A percentile compares a stretch with the other conserved stretches of the same genome.
Evolutionary conservation across 169 alveolate species (phyloP).

Genomic region (Theileria equi): DNA sequence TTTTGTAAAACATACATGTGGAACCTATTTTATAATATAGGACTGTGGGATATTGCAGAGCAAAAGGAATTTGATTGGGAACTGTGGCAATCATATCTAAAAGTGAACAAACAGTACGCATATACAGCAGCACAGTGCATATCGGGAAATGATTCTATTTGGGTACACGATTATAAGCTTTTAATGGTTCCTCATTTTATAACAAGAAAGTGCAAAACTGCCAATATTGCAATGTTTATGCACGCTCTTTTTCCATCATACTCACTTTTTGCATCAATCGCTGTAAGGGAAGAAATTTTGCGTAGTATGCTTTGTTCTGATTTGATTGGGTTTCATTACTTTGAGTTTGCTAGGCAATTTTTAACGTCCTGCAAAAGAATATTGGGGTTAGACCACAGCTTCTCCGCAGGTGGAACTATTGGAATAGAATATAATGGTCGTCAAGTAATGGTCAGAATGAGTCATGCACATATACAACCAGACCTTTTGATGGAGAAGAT

Average conservation of each 20-base stretch:
- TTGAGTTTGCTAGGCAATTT: slow-evolving; percentile 89
- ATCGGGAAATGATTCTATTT: slow-evolving; percentile 70
- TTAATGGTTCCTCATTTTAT: slow-evolving; percentile 81
- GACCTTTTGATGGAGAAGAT: slow-evolving; percentile 24
- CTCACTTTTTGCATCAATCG: slow-evolving; percentile 84
- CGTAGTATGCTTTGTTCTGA: slow-evolving; percentile 89
- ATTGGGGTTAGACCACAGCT: slow-evolving; percentile 83
- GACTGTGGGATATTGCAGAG: slow-evolving; percentile 68
- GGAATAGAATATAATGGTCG: slow-evolving; percentile 83
- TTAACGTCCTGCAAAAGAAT: slow-evolving; percentile 83
- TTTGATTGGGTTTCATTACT: slow-evolving; percentile 90
- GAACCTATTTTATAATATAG: slow-evolving; percentile 74
- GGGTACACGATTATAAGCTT: slow-evolving; percentile 90
- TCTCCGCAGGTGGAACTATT: slow-evolving; percentile 80
- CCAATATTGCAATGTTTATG: slow-evolving; percentile 87
- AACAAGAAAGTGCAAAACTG: slow-evolving; percentile 72
- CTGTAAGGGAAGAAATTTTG: slow-evolving; percentile 87
- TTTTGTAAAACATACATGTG: slow-evolving; percentile 58
- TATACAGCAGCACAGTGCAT: slow-evolving; percentile 47
- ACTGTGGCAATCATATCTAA: slow-evolving; percentile 72
- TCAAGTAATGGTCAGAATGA: slow-evolving; percentile 67
- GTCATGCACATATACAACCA: slow-evolving; percentile 55
- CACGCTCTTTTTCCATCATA: slow-evolving; percentile 92
- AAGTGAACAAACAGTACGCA: slow-evolving; percentile 70
- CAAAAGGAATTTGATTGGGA: slow-evolving; percentile 74